These are phyloP conservation scores for Stephania japonica DNA, from an alignment of 164 flowering plant genomes.

Conservation along the genomic window DNA sequence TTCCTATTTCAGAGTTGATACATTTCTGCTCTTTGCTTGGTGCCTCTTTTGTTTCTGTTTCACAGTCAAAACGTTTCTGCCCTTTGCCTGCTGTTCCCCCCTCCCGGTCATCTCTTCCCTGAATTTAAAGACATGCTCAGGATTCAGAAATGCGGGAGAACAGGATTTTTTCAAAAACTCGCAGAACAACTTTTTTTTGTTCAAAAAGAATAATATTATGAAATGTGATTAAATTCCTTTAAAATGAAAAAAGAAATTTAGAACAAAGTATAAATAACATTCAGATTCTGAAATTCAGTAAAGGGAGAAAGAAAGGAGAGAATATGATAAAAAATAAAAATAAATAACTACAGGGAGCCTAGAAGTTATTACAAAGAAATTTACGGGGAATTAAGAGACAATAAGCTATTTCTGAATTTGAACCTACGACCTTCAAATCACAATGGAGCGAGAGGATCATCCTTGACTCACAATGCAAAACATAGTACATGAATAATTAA, in stretches of 20 bases:
- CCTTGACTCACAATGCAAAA: no score
- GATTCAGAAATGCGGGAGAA: background rate
- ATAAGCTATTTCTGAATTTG: no score
- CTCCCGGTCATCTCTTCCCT: constrained; percentile 18
- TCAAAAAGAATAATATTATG: background rate
- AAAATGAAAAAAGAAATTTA: background rate
- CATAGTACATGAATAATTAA: no score
- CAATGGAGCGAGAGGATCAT: no score
- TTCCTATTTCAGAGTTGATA: constrained; percentile 15
- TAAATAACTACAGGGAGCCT: no score
- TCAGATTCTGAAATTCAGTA: no score
- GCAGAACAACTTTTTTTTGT: background rate
- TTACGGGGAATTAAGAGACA: no score
- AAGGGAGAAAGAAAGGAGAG: background rate
- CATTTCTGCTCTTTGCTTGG: constrained; percentile 11
- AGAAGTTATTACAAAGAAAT: no score
- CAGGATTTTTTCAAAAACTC: background rate
- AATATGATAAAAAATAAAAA: background rate
- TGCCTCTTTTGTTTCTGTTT: background rate
- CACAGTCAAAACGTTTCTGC: no score
- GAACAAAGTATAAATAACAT: no score
- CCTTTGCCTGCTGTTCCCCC: background rate
- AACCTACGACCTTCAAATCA: no score
- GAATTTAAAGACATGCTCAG: constrained; percentile 7
- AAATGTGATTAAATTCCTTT: background rate